These are phyloP conservation scores for Dendrobium chrysotoxum DNA, from an alignment of 106 monocot genomes.

Conservation along the genomic window DNA sequence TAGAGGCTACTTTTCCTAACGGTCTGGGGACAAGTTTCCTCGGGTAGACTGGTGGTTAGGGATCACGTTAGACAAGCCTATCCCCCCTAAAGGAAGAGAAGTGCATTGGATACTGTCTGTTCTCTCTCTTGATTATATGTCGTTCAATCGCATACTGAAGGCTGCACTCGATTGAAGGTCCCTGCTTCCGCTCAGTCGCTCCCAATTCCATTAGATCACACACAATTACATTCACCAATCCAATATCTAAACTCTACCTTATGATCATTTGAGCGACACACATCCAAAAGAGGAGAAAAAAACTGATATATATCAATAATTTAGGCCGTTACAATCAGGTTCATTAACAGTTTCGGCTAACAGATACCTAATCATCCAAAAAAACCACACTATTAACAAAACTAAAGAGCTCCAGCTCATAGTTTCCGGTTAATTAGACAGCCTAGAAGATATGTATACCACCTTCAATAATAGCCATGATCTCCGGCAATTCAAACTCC, in stretches of 20 bases:
- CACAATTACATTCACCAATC: not conserved
- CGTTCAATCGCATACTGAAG: not conserved
- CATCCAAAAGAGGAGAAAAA: not conserved
- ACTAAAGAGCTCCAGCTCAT: not conserved
- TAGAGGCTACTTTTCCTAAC: no score
- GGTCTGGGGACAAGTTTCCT: no score
- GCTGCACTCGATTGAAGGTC: not conserved
- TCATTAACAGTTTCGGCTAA: not conserved
- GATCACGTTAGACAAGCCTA: no score
- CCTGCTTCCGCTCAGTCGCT: not conserved
- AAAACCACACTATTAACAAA: not conserved
- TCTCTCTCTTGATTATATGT: no score
- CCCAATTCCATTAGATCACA: not conserved
- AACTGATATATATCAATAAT: not conserved
- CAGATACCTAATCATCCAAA: not conserved
- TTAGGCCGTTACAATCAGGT: not conserved
- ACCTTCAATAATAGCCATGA: not conserved
- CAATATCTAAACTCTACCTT: no score
- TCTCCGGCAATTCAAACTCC: not conserved
- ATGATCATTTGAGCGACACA: no score
- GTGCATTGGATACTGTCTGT: no score
- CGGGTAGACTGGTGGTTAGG: no score
- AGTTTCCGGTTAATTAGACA: not conserved
- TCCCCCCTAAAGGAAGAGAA: no score
- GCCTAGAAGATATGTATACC: not conserved